Conservation (phyloP, 23 red algal species). For the Cyanidioschyzon merolae region DNA sequence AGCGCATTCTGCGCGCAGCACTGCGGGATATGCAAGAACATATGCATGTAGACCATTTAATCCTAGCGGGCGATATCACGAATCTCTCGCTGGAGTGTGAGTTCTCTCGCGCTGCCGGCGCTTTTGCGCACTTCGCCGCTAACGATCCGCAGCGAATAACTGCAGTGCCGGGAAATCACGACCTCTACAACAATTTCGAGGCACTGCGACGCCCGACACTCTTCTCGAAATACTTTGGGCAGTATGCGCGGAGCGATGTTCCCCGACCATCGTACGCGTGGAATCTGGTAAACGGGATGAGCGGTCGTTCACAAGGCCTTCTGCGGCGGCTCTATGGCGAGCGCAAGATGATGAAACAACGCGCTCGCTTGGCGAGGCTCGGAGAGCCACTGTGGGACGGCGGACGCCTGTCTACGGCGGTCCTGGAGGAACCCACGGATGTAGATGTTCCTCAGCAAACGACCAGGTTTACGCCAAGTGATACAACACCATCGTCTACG, state of each 20-base stretch:
- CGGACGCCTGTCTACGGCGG: neutral
- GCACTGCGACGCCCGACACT: constrained; percentile 10
- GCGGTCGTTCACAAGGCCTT: neutral
- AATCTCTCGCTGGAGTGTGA: constrained; percentile 42
- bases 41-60: constrained; percentile 28
- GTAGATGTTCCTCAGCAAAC: neutral
- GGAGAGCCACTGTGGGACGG: neutral
- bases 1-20: constrained; percentile 14
- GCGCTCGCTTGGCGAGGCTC: neutral
- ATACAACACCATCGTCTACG: neutral
- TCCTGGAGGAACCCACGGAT: neutral
- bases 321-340: neutral
- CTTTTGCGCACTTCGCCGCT: constrained; percentile 14
- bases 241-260: constrained; percentile 31
- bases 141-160: constrained; percentile 13
- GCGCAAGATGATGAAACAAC: neutral
- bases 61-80: constrained; percentile 37
- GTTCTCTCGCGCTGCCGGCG: constrained; percentile 18
- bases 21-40: constrained; percentile 34
- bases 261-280: constrained; percentile 14
- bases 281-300: neutral
- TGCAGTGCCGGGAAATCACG: constrained; percentile 36
- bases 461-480: neutral
- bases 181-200: constrained; percentile 29
- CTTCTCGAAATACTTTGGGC: constrained; percentile 38